These are phyloP conservation scores for Trichosporon sp. DNA, from an alignment of 1,284 basidiomycete genomes.

Conservation along the genomic window DNA sequence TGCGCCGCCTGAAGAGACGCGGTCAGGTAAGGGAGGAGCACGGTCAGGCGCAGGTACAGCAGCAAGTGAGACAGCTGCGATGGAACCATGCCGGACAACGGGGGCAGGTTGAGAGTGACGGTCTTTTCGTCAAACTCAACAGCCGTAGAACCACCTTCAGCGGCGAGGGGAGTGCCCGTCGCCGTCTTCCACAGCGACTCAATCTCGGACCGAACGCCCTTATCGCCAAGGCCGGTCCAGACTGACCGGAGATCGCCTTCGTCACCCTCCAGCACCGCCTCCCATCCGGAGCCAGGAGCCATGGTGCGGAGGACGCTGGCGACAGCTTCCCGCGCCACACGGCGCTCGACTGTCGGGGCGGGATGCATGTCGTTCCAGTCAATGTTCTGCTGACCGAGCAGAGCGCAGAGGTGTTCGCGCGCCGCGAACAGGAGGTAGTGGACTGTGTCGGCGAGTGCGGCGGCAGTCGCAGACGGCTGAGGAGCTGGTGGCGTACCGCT, in stretches of 20 bases:
- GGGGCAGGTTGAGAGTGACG: slow-evolving; percentile 44
- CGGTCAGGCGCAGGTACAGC: slow-evolving; percentile 45
- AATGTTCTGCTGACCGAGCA: slow-evolving; percentile 36
- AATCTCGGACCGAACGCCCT: slow-evolving; percentile 33
- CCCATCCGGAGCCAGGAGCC: slow-evolving; percentile 40
- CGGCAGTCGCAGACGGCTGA: slow-evolving; percentile 4
- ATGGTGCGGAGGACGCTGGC: slow-evolving; percentile 41
- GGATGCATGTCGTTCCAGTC: slow-evolving; percentile 46
- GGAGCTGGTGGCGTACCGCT: neutral
- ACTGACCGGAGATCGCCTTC: slow-evolving; percentile 25
- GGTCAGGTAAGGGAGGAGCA: slow-evolving; percentile 42
- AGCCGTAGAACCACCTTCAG: slow-evolving; percentile 34
- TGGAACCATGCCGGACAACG: slow-evolving; percentile 36
- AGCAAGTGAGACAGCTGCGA: slow-evolving; percentile 44
- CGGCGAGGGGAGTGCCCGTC: slow-evolving; percentile 34
- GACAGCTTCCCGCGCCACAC: slow-evolving; percentile 42
- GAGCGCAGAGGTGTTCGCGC: slow-evolving; percentile 45
- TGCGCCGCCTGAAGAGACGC: slow-evolving; percentile 23
- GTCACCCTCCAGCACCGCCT: slow-evolving; percentile 39
- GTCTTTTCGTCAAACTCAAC: slow-evolving; percentile 47
- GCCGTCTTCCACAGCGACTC: slow-evolving; percentile 34
- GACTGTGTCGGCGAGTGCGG: slow-evolving; percentile 44
- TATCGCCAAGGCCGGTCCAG: slow-evolving; percentile 33
- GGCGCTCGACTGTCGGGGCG: slow-evolving; percentile 38
- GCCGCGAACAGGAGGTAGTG: slow-evolving; percentile 52